Evolutionary conservation across 768 basidiomycete species (phyloP).

Genomic region (Candolleomyces eurysporus): DNA sequence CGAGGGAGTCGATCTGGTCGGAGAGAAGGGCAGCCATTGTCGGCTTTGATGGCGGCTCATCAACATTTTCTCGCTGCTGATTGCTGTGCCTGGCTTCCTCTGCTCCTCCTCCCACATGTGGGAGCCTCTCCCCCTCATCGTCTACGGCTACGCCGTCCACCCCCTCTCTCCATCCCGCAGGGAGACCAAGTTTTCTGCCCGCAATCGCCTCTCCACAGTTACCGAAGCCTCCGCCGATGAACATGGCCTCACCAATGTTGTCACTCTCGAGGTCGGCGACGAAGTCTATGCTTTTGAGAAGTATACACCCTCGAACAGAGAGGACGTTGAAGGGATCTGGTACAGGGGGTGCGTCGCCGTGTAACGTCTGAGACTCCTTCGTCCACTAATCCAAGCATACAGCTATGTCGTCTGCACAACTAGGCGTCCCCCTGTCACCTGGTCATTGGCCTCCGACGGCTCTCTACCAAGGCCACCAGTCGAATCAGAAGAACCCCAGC

Average conservation of each 20-base stretch:
- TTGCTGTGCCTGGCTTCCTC: not conserved
- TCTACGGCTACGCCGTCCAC: slow-evolving; percentile 91
- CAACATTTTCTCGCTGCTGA: slow-evolving; percentile 11
- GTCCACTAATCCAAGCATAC: not conserved
- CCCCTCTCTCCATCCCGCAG: slow-evolving; percentile 75
- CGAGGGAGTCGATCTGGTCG: slow-evolving; percentile 68
- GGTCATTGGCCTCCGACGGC: slow-evolving; percentile 49
- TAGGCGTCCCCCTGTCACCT: slow-evolving; percentile 67
- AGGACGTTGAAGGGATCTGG: slow-evolving; percentile 76
- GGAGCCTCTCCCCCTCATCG: slow-evolving; percentile 59
- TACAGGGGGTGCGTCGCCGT: slow-evolving; percentile 79
- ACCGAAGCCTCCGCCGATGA: slow-evolving; percentile 66
- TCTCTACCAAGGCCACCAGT: slow-evolving; percentile 43
- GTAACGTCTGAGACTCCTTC: not conserved
- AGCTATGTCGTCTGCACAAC: slow-evolving; percentile 89
- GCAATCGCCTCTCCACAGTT: slow-evolving; percentile 58
- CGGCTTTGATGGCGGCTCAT: not conserved
- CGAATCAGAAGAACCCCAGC: slow-evolving; percentile 74
- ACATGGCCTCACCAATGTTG: slow-evolving; percentile 65
- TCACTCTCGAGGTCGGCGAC: slow-evolving; percentile 90
- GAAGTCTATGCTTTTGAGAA: slow-evolving; percentile 97
- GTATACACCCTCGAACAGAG: slow-evolving; percentile 71
- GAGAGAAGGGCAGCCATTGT: slow-evolving; percentile 52
- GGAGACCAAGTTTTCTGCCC: slow-evolving; percentile 60
- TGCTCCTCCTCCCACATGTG: slow-evolving; percentile 30